Base-by-base conservation (phyloP, 257 asterid genomes). In the Plantago major region DNA sequence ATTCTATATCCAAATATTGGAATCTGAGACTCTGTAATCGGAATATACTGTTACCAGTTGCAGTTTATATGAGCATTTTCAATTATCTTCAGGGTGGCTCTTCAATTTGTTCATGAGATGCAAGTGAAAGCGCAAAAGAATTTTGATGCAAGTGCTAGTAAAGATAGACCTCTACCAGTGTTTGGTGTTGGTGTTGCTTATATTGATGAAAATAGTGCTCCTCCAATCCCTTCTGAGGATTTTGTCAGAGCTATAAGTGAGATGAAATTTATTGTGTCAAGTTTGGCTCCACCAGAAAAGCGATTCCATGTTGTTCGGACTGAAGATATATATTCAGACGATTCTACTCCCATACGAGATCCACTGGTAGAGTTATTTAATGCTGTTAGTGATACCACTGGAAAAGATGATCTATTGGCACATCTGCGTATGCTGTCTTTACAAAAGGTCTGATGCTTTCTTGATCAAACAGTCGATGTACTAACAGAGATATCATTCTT, bases 41-140 rank as follows among this genome's bases (percentile, higher is more conserved):
- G 10, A 10, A 17, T 18, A 10, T 18, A 17, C 17, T 49, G 26
- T 48, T 2, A n/a, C 19, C 11, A 1, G 1, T 50, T 46, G 10
- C 43, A 22, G 64, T 52, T 60, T 68, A 13, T 68, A 13, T 67
- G 40, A 33, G 8, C 40, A 33, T 33, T 33, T 33, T 52, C 12
- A 2, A 55, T 72, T 59, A 62, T 70, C n/a, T 62, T 66, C 74
- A 88, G 99, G 95, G 97, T 92, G 68, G 96, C 83, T 78, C 91
- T 92, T 73, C 96, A 92, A 59, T 89, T 84, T 76, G 92, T 81
- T 63, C 95, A 87, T 66, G 95, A 89, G 78, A 81, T 92, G 93
- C 99, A 86, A 69, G 71, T 79, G 60, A 92, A 78, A 74, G 78
- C 97, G 55, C 97, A 75, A 69, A 86, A 74, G 78, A 92, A 92